Conservation (phyloP, 441 rosid species). For the Mallotus repandus region DNA sequence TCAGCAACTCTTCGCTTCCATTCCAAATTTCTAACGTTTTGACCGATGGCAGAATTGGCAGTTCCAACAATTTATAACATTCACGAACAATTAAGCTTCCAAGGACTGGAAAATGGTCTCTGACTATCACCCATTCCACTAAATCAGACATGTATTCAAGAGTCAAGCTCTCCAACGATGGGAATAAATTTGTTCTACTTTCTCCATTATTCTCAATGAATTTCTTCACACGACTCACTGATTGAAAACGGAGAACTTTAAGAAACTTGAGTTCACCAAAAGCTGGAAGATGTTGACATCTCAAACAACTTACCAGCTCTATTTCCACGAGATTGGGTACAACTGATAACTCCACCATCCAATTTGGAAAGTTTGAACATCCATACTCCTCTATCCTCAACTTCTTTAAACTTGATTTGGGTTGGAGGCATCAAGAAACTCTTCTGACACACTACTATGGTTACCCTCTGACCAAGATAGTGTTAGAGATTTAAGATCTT, state of each 20-base stretch:
- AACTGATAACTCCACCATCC: constrained; percentile 16
- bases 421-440: constrained; percentile 17
- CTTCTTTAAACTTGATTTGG: constrained; percentile 19
- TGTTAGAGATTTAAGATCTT: constrained; percentile 8
- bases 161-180: constrained; percentile 9
- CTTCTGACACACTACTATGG: neutral
- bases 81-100: rapidly evolving
- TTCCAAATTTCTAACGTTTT: neutral
- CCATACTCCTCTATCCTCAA: neutral
- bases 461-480: neutral
- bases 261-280: constrained; percentile 24
- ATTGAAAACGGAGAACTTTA: neutral
- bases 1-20: neutral
- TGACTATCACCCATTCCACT: constrained; percentile 10
- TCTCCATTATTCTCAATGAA: neutral
- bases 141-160: neutral
- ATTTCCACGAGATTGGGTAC: constrained; percentile 24
- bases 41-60: constrained; percentile 16
- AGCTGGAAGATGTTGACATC: constrained; percentile 26
- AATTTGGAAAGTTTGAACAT: constrained; percentile 17
- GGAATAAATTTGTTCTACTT: neutral
- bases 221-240: neutral
- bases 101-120: constrained; percentile 11
- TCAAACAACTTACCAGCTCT: neutral
- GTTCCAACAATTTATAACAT: constrained; percentile 14